Conservation (phyloP, 768 basidiomycete species). For the Boletellus emodensis region DNA sequence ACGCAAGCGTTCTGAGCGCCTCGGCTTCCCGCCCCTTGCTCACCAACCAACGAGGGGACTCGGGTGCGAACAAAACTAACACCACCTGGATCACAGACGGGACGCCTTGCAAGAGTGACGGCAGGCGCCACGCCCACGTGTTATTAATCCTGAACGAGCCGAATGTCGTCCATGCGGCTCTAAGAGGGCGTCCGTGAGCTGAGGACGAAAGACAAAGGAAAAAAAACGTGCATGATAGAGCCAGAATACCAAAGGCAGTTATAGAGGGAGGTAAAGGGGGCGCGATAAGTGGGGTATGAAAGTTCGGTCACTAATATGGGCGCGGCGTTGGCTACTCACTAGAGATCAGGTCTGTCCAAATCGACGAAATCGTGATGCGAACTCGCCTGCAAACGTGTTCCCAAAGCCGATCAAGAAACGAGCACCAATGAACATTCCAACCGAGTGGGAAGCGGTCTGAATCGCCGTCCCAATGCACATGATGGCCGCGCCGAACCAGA, state of each 20-base stretch:
- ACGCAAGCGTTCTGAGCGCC: slow-evolving; percentile 66
- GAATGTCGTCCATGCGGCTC: slow-evolving; percentile 75
- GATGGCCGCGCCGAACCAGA: slow-evolving; percentile 64
- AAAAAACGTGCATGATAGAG: slow-evolving; percentile 56
- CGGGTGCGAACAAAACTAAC: slow-evolving; percentile 68
- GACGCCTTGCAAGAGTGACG: slow-evolving; percentile 66
- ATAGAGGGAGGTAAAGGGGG: slow-evolving; percentile 70
- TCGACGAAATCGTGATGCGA: not conserved
- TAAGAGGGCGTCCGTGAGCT: slow-evolving; percentile 13
- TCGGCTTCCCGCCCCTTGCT: slow-evolving; percentile 67
- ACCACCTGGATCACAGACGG: slow-evolving; percentile 65
- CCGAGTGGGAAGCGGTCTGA: slow-evolving; percentile 64
- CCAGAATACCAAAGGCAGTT: slow-evolving; percentile 87
- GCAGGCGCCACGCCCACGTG: slow-evolving; percentile 81
- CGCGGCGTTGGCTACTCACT: slow-evolving; percentile 53
- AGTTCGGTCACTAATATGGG: slow-evolving; percentile 83
- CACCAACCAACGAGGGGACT: slow-evolving; percentile 81
- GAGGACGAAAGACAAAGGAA: not conserved
- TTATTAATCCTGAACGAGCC: slow-evolving; percentile 68
- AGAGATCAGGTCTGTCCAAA: no score
- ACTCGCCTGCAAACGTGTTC: slow-evolving; percentile 60
- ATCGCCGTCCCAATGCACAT: slow-evolving; percentile 66
- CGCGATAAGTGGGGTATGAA: slow-evolving; percentile 77
- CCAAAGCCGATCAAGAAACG: slow-evolving; percentile 78
- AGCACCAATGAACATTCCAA: slow-evolving; percentile 81